Conservation (phyloP, 2,329 filamentous ascomycete genomes). For the Claviceps pazoutovae region DNA sequence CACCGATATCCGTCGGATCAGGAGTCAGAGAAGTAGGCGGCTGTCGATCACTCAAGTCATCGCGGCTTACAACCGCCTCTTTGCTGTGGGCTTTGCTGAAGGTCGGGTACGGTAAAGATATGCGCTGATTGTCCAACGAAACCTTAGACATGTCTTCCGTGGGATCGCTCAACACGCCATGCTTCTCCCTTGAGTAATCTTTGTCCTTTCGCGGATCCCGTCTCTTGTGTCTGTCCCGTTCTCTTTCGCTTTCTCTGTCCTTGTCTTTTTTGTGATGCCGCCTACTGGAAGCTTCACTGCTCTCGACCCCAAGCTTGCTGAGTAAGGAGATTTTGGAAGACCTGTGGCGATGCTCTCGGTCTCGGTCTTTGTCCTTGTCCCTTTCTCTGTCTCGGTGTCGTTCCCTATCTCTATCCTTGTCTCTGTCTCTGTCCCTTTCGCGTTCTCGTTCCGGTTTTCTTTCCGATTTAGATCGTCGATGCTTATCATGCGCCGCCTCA, state of each 20-base stretch:
- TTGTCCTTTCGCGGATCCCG: slow-evolving; percentile 21
- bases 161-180: slow-evolving; percentile 32
- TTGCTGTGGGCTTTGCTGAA: slow-evolving; percentile 90
- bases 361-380: slow-evolving; percentile 15
- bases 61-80: slow-evolving; percentile 57
- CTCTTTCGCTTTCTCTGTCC: slow-evolving; percentile 17
- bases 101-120: slow-evolving; percentile 57
- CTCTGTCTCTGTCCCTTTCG: slow-evolving; percentile 14
- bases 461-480: slow-evolving; percentile 25
- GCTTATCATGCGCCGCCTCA: slow-evolving; percentile 26
- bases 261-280: slow-evolving; percentile 19
- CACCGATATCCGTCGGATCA: slow-evolving; percentile 57
- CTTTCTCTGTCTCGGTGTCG: slow-evolving; percentile 11
- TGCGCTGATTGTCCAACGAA: slow-evolving; percentile 27
- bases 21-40: slow-evolving; percentile 44
- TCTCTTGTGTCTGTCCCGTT: slow-evolving; percentile 22
- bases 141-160: slow-evolving; percentile 31
- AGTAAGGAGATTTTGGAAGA: slow-evolving; percentile 28
- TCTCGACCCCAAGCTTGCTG: slow-evolving; percentile 25
- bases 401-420: slow-evolving; percentile 7
- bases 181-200: slow-evolving; percentile 14
- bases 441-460: slow-evolving; percentile 15
- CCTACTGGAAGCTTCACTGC: slow-evolving; percentile 25
- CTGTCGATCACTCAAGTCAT: slow-evolving; percentile 27
- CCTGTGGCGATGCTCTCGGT: slow-evolving; percentile 22